Base-by-base conservation (phyloP, 2,329 filamentous ascomycete species). In the Harringtonia aguacate region DNA sequence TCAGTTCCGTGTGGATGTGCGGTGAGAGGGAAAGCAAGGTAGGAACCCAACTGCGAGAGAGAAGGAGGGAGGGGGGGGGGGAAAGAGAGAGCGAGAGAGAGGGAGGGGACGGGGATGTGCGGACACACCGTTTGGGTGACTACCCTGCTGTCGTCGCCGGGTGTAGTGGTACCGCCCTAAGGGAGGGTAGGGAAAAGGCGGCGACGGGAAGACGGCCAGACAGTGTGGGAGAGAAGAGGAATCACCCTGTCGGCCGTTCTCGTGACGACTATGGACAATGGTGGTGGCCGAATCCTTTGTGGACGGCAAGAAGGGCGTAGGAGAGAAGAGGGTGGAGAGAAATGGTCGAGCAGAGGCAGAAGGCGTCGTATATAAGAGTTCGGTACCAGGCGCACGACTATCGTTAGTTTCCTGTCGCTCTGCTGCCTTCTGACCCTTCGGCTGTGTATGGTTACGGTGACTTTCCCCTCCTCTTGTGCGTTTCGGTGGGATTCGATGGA, bases 401-500 rank as follows among this genome's bases (percentile, higher is more conserved):
- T 35, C 4, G n/a, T 8, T 10, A n/a, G 33, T 37, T 36, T 40
- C 38, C 34, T 36, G 45, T 29, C 35, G 14, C 36, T 21, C 30
- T 36, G n/a, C 24, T 27, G 24, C 24, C 24, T 27, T 10, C 24
- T 7, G 24, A n/a, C n/a, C n/a, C n/a, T n/a, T 27, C 24, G 24
- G 24, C 10, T 27, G 24, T 27, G 24, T 27, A 31, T 41, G 36
- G 41, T 39, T 30, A 24, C 24, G 30, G 39, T 43, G 34, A 28
- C 40, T 36, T 18, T 15, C 35, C 27, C 39, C 31, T 38, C 37
- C 30, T 31, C 43, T 48, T 27, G 30, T 35, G 31, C 33, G 33
- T 41, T 45, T 46, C 44, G 42, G 46, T 48, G 34, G 42, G 43
- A 42, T 48, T 48, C 43, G 44, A 48, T 39, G 29, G 40, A 9